These are phyloP conservation scores for Suillus sp. DNA, from an alignment of 768 basidiomycete genomes.

Conservation along the genomic window DNA sequence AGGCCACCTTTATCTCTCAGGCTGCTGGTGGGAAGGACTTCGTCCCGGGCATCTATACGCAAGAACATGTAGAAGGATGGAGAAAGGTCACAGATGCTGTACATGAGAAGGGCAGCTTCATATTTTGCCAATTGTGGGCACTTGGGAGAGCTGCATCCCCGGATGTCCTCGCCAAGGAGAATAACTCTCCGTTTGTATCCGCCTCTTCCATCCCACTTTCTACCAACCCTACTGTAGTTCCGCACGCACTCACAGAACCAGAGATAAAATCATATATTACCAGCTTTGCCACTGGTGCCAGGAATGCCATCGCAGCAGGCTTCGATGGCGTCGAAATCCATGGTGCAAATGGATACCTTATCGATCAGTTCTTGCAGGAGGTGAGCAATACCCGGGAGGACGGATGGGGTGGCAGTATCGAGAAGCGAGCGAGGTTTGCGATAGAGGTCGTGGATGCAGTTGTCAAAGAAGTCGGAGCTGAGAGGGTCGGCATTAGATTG, in stretches of 20 bases:
- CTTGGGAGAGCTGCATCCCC: conserved; percentile 41
- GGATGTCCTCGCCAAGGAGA: conserved; percentile 21
- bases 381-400: conserved; percentile 45
- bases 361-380: conserved; percentile 45
- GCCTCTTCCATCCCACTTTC: conserved; percentile 27
- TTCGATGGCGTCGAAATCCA: conserved; percentile 59
- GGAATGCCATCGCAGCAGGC: conserved; percentile 57
- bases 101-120: conserved; percentile 44
- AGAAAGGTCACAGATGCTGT: conserved; percentile 47
- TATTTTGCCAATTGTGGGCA: conserved; percentile 53
- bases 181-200: conserved; percentile 24
- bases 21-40: conserved; percentile 33
- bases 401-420: conserved; percentile 51
- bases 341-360: conserved; percentile 34
- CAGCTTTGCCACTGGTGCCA: conserved; percentile 49
- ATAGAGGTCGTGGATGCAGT: conserved; percentile 48
- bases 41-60: conserved; percentile 51
- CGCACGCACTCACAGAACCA: conserved; percentile 40
- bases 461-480: conserved; percentile 42
- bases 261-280: conserved; percentile 49
- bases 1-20: conserved; percentile 43
- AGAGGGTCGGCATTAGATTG: conserved; percentile 45
- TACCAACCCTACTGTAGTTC: conserved; percentile 20
- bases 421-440: conserved; percentile 48
- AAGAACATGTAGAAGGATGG: conserved; percentile 56